Conservation (phyloP, 1,284 basidiomycete species). For the Tilletia setariae region DNA sequence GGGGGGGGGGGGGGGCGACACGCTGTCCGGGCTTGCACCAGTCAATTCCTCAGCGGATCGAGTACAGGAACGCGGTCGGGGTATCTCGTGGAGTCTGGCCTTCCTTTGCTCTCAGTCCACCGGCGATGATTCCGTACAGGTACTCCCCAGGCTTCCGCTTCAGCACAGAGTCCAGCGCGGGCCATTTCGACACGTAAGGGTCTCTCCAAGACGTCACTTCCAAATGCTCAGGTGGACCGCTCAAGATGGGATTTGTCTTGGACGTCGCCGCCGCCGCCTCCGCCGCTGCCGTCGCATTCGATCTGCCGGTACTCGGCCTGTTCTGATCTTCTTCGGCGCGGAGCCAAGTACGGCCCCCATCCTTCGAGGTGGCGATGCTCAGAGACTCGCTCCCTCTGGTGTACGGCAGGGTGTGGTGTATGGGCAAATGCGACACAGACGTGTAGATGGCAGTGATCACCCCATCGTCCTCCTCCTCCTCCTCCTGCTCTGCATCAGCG, state of each 20-base stretch:
- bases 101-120: conserved; percentile 25
- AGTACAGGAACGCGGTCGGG: conserved; percentile 37
- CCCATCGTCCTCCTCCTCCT: conserved; percentile 20
- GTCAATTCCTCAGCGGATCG: too few relatives aligned
- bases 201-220: conserved; percentile 38
- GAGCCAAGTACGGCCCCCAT: conserved; percentile 34
- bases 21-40: too few relatives aligned
- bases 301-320: not conserved
- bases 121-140: conserved; percentile 37
- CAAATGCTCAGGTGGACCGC: conserved; percentile 30
- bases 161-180: conserved; percentile 31
- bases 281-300: too few relatives aligned
- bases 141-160: conserved; percentile 17
- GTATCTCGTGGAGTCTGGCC: conserved; percentile 20
- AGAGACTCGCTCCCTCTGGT: conserved; percentile 36
- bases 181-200: conserved; percentile 35
- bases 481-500: too few relatives aligned
- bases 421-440: conserved; percentile 38
- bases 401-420: conserved; percentile 38
- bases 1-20: too few relatives aligned
- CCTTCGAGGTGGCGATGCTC: conserved; percentile 33
- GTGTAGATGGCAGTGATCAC: conserved; percentile 41
- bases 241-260: conserved; percentile 26
- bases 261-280: too few relatives aligned
- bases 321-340: not conserved